Base-by-base conservation (phyloP, 1,284 basidiomycete species). In the Afroboletus lepidellus region DNA sequence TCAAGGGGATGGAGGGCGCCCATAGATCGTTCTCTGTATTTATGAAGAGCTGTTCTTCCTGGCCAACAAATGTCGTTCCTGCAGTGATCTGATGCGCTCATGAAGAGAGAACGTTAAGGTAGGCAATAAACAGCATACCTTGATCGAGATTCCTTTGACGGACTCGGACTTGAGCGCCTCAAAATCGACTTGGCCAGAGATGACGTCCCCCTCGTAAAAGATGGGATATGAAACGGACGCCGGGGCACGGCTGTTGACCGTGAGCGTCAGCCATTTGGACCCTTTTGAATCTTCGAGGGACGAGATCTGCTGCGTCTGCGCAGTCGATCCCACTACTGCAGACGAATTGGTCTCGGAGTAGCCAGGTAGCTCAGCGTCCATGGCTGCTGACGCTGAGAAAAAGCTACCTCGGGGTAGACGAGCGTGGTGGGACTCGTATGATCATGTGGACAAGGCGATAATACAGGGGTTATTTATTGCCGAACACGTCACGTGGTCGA, bases 101-200 rank as follows among this genome's bases (percentile, higher is more conserved):
- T 52, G 21, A 62, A 48, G 11, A 42, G 36, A 38, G 15, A 21
- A 5, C 12, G 24, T 2, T 2, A 11, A 25, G 7, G 15, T 6
- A 12, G 23, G 62, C 55, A 11, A 36, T 1, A 39, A n/a, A n/a
- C n/a, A n/a, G n/a, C 45, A 13, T 9, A 77, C 79, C 46, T 70
- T 64, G 44, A 80, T 59, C 1, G 71, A 69, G 21, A 83, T 66
- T 12, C 67, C 70, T 58, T 78, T 80, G 52, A 77, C 64, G 5
- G 69, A 66, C 48, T 78, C 75, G 33, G 72, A 63, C 57, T 77
- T 78, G 48, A 72, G 67, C 16, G 78, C 60, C 44, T 77, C 69
- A 25, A 80, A 57, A 48, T 73, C 74, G 5, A 81, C 72, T 8
- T 70, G 62, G 24, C 80, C 79, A 3, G 69, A 60, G 42, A 82